Evolutionary conservation across 768 basidiomycete genomes (phyloP), one percentile per base, ranked within the genome.

Genomic region (Suillus clintonianus): DNA sequence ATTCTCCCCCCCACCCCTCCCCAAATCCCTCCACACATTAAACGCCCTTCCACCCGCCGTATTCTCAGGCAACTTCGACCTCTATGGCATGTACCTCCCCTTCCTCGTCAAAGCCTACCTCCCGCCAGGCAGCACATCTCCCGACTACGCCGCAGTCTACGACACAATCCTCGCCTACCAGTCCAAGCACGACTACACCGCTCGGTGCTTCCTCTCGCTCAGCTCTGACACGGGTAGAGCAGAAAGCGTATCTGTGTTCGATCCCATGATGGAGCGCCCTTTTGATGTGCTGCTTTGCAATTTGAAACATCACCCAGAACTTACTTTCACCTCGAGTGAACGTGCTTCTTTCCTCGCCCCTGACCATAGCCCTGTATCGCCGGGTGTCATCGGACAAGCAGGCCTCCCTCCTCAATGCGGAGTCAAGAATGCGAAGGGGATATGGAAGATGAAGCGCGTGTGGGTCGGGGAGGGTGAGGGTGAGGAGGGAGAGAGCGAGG

Each of bases 61-160:
- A 11, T 67, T 76, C 27, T 69, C 71, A 8, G 79, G 80, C 6
- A 80, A 74, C 47, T 79, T 81, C 48, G 80, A 80, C 68, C 50
- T 80, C 39, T 80, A 81, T 61, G 71, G 70, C 19, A 80, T 79
- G 78, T 71, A 74, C 45, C 67, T 81, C 27, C 75, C 78, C 2
- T 77, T 75, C 65, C 74, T 80, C 34, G 58, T 67, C 65, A 74
- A 72, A 27, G 70, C 73, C 45, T 80, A 74, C 66, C 60, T 73
- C 15, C 77, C 78, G 1, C 36, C 61, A 4, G 73, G 71, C 15
- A 71, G 66, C n/a, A 66, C 66, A 22, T 54, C 66, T 7, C 74
- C 75, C 4, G 57, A 73, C 45, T 75, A 76, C 24, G 70, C 71
- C 19, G 71, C 70, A 0, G 67, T 80, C 19, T 75, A 80, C 56